These are phyloP conservation scores for Dryadomyces quercus-mongolicae DNA, from an alignment of 2,329 filamentous ascomycete genomes.

Conservation along the genomic window DNA sequence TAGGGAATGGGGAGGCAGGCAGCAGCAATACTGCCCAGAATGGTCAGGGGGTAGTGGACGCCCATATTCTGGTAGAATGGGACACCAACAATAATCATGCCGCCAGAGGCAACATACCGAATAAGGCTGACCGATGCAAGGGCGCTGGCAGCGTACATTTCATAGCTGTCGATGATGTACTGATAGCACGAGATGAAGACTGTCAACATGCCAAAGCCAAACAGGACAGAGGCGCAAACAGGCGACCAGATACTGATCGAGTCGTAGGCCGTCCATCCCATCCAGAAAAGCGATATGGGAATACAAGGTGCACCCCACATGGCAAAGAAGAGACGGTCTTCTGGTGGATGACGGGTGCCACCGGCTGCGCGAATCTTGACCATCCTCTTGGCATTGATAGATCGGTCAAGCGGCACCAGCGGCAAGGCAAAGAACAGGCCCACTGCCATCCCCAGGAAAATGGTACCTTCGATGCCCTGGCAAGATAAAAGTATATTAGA, in stretches of 20 bases:
- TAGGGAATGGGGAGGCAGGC: too few species aligned
- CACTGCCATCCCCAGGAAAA: too few species aligned
- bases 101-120: too few species aligned
- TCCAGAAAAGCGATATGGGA: not conserved
- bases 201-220: not conserved
- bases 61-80: too few species aligned
- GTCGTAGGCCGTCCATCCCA: not conserved
- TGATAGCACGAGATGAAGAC: not conserved
- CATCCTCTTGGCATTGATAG: not conserved
- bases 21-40: too few species aligned
- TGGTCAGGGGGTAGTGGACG: too few species aligned
- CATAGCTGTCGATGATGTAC: not conserved
- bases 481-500: constrained; percentile 14
- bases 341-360: constrained; percentile 20
- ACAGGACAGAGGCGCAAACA: constrained; percentile 15
- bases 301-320: constrained; percentile 24
- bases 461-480: constrained; percentile 16
- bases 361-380: too few species aligned
- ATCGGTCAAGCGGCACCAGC: not conserved
- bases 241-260: not conserved
- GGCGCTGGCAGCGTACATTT: not conserved
- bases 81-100: too few species aligned
- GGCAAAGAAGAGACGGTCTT: constrained; percentile 39
- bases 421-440: constrained; percentile 15
- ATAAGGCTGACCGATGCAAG: not conserved